These are phyloP conservation scores for Lotmaria passim DNA, from an alignment of 208 protist genomes.

Conservation along the genomic window DNA sequence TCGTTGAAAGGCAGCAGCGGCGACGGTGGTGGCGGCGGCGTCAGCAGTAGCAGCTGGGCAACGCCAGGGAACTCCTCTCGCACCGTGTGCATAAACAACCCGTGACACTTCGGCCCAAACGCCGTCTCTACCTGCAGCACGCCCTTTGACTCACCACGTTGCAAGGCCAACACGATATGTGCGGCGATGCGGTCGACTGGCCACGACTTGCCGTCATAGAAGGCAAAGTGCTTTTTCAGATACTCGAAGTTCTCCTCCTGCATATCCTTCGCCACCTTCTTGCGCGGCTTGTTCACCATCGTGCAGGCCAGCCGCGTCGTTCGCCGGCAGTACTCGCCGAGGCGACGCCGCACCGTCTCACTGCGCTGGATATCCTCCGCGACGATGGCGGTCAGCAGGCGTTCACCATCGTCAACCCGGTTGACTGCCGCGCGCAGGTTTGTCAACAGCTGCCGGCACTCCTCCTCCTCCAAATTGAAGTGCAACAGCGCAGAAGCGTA, in stretches of 20 bases:
- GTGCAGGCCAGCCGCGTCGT: slow-evolving; percentile 38
- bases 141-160: slow-evolving; percentile 77
- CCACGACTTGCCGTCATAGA: slow-evolving; percentile 64
- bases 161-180: slow-evolving; percentile 70
- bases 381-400: slow-evolving; percentile 65
- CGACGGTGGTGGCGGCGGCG: slow-evolving; percentile 22
- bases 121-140: slow-evolving; percentile 62
- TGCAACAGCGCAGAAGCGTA: slow-evolving; percentile 53
- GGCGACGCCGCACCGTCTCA: slow-evolving; percentile 45
- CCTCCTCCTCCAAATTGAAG: slow-evolving; percentile 16
- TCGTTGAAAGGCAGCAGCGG: no score
- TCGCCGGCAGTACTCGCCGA: slow-evolving; percentile 49
- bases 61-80: slow-evolving; percentile 37
- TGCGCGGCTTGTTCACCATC: slow-evolving; percentile 57
- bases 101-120: slow-evolving; percentile 29
- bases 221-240: slow-evolving; percentile 62
- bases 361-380: slow-evolving; percentile 71
- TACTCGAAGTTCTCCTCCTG: slow-evolving; percentile 51
- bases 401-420: slow-evolving; percentile 51
- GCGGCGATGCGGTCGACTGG: slow-evolving; percentile 46
- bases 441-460: slow-evolving; percentile 32
- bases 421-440: slow-evolving; percentile 31
- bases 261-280: slow-evolving; percentile 72
- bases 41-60: slow-evolving; percentile 11
- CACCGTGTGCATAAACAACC: slow-evolving; percentile 46